A percentile compares a stretch with the other conserved stretches of the same genome.
These are phyloP conservation scores for Candida fluviatilis DNA, from an alignment of 805 yeast genomes.

Conservation along the genomic window DNA sequence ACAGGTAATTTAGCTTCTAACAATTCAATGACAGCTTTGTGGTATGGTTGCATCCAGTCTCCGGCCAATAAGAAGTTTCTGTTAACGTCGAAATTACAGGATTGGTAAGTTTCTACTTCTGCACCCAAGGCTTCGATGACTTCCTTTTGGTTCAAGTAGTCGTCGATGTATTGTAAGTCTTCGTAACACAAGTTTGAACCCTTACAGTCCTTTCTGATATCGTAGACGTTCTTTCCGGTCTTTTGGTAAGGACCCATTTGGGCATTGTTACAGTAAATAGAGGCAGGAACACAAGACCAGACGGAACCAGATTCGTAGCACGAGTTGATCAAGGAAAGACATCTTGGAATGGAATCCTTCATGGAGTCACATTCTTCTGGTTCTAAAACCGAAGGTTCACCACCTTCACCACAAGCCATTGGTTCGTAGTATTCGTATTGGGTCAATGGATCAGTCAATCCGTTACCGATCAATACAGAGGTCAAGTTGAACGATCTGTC, in stretches of 20 bases:
- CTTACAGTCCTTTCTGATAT: slow-evolving; percentile 77
- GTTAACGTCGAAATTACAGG: slow-evolving; percentile 76
- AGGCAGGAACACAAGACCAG: slow-evolving; percentile 88
- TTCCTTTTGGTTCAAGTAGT: slow-evolving; percentile 69
- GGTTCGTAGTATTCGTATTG: slow-evolving; percentile 82
- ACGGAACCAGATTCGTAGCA: slow-evolving; percentile 76
- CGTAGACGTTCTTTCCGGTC: slow-evolving; percentile 90
- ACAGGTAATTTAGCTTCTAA: slow-evolving; percentile 73
- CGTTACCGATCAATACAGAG: slow-evolving; percentile 88
- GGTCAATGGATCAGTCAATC: slow-evolving; percentile 78
- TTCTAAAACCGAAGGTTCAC: slow-evolving; percentile 67
- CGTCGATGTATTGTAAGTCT: slow-evolving; percentile 69
- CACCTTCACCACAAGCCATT: slow-evolving; percentile 94
- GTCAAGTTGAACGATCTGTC: slow-evolving; percentile 51
- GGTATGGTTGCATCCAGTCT: slow-evolving; percentile 87
- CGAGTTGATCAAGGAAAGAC: slow-evolving; percentile 66
- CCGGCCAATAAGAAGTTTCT: slow-evolving; percentile 80
- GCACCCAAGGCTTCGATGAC: slow-evolving; percentile 86
- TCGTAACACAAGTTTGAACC: slow-evolving; percentile 69
- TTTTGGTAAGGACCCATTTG: slow-evolving; percentile 76
- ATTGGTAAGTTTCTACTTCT: slow-evolving; percentile 72
- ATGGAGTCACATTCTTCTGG: slow-evolving; percentile 68
- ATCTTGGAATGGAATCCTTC: slow-evolving; percentile 62
- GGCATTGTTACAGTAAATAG: slow-evolving; percentile 81
- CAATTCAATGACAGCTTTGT: slow-evolving; percentile 53